Percentiles rank a stretch among this genome's conserved stretches.
These are phyloP conservation scores for Pulveroboletus ravenelii DNA, from an alignment of 768 basidiomycete genomes.

Conservation along the genomic window DNA sequence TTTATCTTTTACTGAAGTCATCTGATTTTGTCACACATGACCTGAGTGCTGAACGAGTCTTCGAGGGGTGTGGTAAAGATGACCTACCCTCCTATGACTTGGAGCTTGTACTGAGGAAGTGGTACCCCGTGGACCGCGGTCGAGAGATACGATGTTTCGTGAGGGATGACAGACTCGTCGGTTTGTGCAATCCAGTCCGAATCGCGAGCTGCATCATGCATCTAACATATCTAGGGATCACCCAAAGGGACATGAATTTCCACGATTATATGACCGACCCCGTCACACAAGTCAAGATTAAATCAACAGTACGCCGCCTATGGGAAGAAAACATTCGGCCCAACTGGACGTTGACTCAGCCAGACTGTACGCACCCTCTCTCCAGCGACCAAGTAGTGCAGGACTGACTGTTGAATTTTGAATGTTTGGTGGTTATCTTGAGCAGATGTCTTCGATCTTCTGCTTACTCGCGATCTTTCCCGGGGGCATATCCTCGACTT, in stretches of 20 bases:
- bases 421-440: neutral
- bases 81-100: constrained; percentile 45
- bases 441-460: constrained; percentile 74
- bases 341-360: constrained; percentile 47
- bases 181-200: constrained; percentile 35
- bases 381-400: neutral
- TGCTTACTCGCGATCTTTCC: constrained; percentile 76
- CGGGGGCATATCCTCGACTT: constrained; percentile 86
- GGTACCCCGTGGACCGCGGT: constrained; percentile 80
- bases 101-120: constrained; percentile 86
- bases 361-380: constrained; percentile 56
- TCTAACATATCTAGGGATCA: constrained; percentile 51
- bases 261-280: constrained; percentile 81
- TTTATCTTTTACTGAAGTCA: constrained; percentile 89
- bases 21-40: constrained; percentile 89
- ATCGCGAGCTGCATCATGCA: neutral
- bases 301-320: constrained; percentile 47
- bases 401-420: neutral
- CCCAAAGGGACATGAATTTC: constrained; percentile 84
- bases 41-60: constrained; percentile 53
- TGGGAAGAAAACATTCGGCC: constrained; percentile 66
- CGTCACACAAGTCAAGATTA: constrained; percentile 48
- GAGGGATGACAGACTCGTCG: constrained; percentile 61
- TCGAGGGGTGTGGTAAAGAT: constrained; percentile 51
- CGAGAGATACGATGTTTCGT: constrained; percentile 93